Conservation (phyloP, 345 rosid genomes). For the Abelmoschus esculentus region DNA sequence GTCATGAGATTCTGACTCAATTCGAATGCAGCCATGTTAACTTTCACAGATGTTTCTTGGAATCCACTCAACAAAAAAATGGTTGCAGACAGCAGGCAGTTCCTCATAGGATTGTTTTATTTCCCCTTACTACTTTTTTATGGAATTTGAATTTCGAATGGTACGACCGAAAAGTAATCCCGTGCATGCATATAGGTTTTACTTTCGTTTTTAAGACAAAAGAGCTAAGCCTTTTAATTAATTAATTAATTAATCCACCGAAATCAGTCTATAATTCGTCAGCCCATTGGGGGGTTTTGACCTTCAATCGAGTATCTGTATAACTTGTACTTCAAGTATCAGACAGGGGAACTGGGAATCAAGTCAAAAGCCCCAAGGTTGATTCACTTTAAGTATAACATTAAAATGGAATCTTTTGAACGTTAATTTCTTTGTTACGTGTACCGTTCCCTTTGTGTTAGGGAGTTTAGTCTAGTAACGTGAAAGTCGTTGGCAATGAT, state of each 20-base stretch:
- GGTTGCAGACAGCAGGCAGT: too few species aligned
- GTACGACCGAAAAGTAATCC: too few species aligned
- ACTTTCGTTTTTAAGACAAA: slow-evolving; percentile 8
- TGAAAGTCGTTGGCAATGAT: neutral
- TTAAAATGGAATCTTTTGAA: neutral
- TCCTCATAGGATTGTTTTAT: too few species aligned
- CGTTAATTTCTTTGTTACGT: too few species aligned
- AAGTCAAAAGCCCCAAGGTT: neutral
- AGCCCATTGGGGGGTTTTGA: too few species aligned
- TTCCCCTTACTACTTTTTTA: too few species aligned
- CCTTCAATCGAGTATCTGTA: neutral
- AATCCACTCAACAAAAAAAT: too few species aligned
- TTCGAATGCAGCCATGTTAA: too few species aligned
- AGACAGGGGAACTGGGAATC: neutral
- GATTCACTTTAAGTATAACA: neutral
- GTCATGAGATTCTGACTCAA: too few species aligned
- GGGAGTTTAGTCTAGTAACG: neutral
- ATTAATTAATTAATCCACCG: slow-evolving; percentile 7
- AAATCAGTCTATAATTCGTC: neutral
- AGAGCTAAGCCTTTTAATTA: slow-evolving; percentile 3
- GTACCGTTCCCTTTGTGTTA: neutral
- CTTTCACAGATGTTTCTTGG: too few species aligned
- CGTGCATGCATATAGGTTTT: too few species aligned
- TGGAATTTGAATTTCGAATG: too few species aligned
- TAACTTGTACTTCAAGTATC: neutral